Conservation (phyloP, 2,329 filamentous ascomycete species). For the Botrytis pseudocinerea region DNA sequence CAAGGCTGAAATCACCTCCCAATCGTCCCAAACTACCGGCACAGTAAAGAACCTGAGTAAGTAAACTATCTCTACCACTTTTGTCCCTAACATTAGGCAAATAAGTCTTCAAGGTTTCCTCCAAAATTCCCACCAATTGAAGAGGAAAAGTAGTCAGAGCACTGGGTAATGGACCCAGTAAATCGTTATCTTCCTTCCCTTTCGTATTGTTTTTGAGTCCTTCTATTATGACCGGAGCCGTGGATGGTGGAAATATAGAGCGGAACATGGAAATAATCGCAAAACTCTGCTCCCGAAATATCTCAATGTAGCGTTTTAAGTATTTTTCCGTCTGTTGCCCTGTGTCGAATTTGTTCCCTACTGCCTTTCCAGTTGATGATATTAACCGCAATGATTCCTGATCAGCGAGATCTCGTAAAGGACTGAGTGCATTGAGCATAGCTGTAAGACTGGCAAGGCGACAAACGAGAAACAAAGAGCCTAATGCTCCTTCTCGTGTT, state of each 20-base stretch:
- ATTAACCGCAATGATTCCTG: constrained; percentile 65
- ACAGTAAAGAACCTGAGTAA: constrained; percentile 92
- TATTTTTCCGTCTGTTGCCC: constrained; percentile 94
- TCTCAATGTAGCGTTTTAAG: constrained; percentile 92
- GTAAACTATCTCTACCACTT: constrained; percentile 77
- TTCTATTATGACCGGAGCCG: constrained; percentile 27
- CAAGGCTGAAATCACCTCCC: constrained; percentile 89
- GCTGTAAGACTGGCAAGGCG: constrained; percentile 75
- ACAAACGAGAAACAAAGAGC: constrained; percentile 84
- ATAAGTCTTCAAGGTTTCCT: constrained; percentile 73
- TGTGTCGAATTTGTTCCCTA: constrained; percentile 53
- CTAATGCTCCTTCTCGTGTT: constrained; percentile 66
- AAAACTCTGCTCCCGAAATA: constrained; percentile 97
- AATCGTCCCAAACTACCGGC: constrained; percentile 86
- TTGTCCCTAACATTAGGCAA: constrained; percentile 80
- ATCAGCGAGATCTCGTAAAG: constrained; percentile 84
- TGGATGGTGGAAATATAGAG: constrained; percentile 71
- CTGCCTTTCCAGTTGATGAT: constrained; percentile 24
- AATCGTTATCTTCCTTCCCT: constrained; percentile 40
- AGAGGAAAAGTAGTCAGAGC: constrained; percentile 82
- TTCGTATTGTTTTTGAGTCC: constrained; percentile 27
- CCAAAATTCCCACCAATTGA: constrained; percentile 77
- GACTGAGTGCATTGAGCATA: constrained; percentile 81
- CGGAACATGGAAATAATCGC: constrained; percentile 92
- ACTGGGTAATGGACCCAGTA: constrained; percentile 65